These are phyloP conservation scores for Phaeomoniella chlamydospora DNA, from an alignment of 2,329 filamentous ascomycete genomes.

Conservation along the genomic window DNA sequence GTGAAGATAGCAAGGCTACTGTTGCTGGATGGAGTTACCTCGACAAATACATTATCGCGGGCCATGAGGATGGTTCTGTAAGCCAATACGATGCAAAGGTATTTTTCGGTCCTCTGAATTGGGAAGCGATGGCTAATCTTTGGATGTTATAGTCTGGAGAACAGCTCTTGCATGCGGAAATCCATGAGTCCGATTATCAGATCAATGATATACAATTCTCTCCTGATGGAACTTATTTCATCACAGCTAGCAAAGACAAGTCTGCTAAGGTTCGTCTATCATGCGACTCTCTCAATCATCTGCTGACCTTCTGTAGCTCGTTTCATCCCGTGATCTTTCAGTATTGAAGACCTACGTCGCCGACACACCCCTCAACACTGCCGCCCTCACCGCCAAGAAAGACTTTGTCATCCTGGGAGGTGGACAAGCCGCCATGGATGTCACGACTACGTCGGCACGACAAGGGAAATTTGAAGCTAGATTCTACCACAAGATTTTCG, in stretches of 20 bases:
- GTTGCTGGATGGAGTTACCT: constrained; percentile 95
- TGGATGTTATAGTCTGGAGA: constrained; percentile 51
- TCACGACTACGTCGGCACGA: constrained; percentile 82
- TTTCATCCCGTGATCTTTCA: constrained; percentile 72
- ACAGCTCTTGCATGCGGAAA: constrained; percentile 62
- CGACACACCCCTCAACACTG: constrained; percentile 94
- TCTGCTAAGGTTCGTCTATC: constrained; percentile 57
- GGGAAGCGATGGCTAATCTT: no score
- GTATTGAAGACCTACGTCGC: constrained; percentile 84
- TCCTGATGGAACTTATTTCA: constrained; percentile 88
- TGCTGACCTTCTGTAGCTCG: constrained; percentile 38
- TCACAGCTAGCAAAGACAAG: constrained; percentile 97
- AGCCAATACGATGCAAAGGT: constrained; percentile 86
- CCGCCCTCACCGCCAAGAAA: constrained; percentile 86
- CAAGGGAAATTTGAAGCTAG: constrained; percentile 99
- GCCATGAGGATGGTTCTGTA: constrained; percentile 90
- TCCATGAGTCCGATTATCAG: constrained; percentile 68
- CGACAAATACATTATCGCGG: constrained; percentile 90
- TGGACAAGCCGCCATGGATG: constrained; percentile 97
- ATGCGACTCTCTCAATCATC: constrained; percentile 1
- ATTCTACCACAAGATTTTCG: constrained; percentile 99
- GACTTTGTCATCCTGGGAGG: constrained; percentile 96
- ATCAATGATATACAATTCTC: constrained; percentile 96
- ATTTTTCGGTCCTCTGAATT: no score
- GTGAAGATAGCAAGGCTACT: constrained; percentile 90